Base-by-base conservation (phyloP, 31 red algal genomes). In the Bonnemaisonia californica region DNA sequence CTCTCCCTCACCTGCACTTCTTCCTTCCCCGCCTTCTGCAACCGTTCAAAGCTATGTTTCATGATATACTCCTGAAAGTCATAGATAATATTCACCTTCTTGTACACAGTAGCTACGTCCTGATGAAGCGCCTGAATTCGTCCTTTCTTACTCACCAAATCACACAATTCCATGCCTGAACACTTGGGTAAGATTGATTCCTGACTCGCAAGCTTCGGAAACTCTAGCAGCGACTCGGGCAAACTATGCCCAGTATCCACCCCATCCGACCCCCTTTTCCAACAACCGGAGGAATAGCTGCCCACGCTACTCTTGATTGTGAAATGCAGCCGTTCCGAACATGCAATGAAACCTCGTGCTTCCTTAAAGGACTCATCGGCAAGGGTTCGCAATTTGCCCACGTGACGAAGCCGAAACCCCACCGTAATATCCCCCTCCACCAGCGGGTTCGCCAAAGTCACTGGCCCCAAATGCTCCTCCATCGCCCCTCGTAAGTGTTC, bases 51-150 rank as follows among this genome's bases (percentile, higher is more conserved):
- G 24, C 76, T 68, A 29, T 80, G 24, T 48, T 80, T 58, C 47
- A 89, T 59, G 12, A 54, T 64, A 31, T 41, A 37, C 38, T 89
- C 85, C 33, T 89, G 85, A 7, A 28, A 31, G 60, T 89, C 85
- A 47, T 81, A 89, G 55, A 81, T 29, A 8, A 67, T 21, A 73
- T 89, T 89, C 24, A 89, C 69, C 37, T 77, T 39, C 29, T 81
- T 89, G 67, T 89, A 89, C 3, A 68, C 85, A 16, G 34, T 62
- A 1, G 65, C 64, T 22, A 77, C 76, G 11, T 54, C 31, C 51
- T 35, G 32, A 34, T 89, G 76, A 18, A 89, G 55, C 36, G 18
- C 41, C n/a, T 61, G 31, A 5, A 81, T 67, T 36, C 63, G 54
- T 31, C 54, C 48, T 51, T 34, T 41, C 67, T 33, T 60, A 34